Evolutionary conservation across 2,329 filamentous ascomycete genomes (phyloP).

Genomic region (Ophiocordyceps polyrhachis-furcata): DNA sequence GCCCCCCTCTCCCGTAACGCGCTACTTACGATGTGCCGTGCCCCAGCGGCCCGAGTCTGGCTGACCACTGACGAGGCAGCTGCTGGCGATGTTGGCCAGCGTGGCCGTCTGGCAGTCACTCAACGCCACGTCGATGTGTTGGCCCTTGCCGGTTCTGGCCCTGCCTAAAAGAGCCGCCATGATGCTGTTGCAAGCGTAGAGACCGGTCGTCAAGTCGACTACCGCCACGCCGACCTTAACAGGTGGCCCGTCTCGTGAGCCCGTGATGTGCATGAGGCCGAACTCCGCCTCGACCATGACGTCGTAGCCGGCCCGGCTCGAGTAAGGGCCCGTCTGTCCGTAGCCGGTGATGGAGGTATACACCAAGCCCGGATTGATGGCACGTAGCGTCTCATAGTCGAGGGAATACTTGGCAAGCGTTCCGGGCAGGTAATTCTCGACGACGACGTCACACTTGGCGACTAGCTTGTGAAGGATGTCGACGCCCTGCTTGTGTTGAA

Average conservation of each 20-base stretch:
- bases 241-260: constrained; percentile 67
- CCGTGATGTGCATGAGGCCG: constrained; percentile 97
- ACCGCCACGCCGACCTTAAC: constrained; percentile 97
- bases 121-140: constrained; percentile 80
- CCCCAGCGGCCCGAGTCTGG: constrained; percentile 85
- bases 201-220: constrained; percentile 82
- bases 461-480: constrained; percentile 74
- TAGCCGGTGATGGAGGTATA: constrained; percentile 97
- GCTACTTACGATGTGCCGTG: constrained; percentile 65
- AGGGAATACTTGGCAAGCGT: constrained; percentile 77
- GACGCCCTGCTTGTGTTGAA: constrained; percentile 68
- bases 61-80: constrained; percentile 71
- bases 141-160: constrained; percentile 56
- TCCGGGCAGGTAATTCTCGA: constrained; percentile 92
- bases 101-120: constrained; percentile 94
- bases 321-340: constrained; percentile 85
- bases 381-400: constrained; percentile 64
- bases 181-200: constrained; percentile 90
- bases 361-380: constrained; percentile 71
- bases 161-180: constrained; percentile 81
- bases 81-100: constrained; percentile 86
- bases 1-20: background rate
- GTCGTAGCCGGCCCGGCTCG: constrained; percentile 79
- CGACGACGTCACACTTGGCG: constrained; percentile 73
- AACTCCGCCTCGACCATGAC: constrained; percentile 99